A percentile compares a stretch with the other conserved stretches of the same genome.
Conservation (phyloP, 805 yeast genomes). For the Candida maesae region DNA sequence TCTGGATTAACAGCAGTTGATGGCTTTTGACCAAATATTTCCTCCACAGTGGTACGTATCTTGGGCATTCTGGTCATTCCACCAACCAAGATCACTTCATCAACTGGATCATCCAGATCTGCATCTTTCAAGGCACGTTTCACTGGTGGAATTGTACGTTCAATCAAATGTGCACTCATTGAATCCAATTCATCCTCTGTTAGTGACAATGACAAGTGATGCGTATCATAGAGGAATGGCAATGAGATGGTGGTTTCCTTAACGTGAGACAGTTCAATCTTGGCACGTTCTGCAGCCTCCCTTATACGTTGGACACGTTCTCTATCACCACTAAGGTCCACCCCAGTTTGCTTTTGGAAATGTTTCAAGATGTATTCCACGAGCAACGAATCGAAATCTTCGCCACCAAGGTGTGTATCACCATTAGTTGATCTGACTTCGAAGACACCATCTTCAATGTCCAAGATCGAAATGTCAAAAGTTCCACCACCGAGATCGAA, state of each 20-base stretch:
- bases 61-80: conserved; percentile 93
- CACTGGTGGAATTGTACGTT: conserved; percentile 69
- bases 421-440: conserved; percentile 83
- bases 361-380: conserved; percentile 50
- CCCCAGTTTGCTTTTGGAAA: conserved; percentile 46
- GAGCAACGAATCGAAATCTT: conserved; percentile 71
- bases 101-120: conserved; percentile 60
- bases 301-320: conserved; percentile 68
- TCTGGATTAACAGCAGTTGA: conserved; percentile 81
- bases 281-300: conserved; percentile 75
- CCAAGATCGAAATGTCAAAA: conserved; percentile 73
- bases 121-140: conserved; percentile 75
- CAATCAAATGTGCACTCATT: conserved; percentile 61
- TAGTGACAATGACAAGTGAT: conserved; percentile 54
- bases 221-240: conserved; percentile 63
- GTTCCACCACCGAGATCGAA: conserved; percentile 88
- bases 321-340: conserved; percentile 25
- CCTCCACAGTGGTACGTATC: conserved; percentile 58
- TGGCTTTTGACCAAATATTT: conserved; percentile 59
- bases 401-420: conserved; percentile 82
- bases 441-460: conserved; percentile 76
- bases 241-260: conserved; percentile 57
- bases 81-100: conserved; percentile 76
- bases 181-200: conserved; percentile 67
- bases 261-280: conserved; percentile 70